Evolutionary conservation across 371 early-diverging fungal species (phyloP), one percentile per base, ranked within the genome.

Genomic region (Choanephora cucurbitarum): DNA sequence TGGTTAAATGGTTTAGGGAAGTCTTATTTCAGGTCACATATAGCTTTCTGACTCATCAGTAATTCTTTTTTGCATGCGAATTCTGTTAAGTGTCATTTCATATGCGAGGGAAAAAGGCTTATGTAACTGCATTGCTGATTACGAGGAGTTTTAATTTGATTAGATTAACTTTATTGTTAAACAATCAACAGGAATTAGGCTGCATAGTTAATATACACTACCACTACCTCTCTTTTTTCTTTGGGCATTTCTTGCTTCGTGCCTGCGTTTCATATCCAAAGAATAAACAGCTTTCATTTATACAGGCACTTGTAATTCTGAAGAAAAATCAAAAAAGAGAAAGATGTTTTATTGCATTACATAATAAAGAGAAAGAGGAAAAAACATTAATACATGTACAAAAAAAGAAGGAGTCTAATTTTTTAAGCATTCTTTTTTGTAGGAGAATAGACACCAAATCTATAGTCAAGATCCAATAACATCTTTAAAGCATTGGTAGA

Each of bases 401-500:
- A 15, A 40, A 18, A 15, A 49, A 1, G 49, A 49, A 22, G 28
- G 19, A 21, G 7, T 49, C 22, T 49, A 44, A 32, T 47, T 28
- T 28, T 28, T 28, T 28, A 28, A 28, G 28, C 28, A 28, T 28
- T 28, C 28, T 28, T 49, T 42, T 58, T 63, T 49, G 57, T 54
- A 32, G 52, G 39, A 13, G 59, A 57, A 52, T 72, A 73, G 24
- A 75, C 79, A 55, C 82, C 82, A 60, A 82, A 82, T 77, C 79
- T 72, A 66, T 80, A 75, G 58, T 80, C 82, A 47, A 82, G 66
- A 57, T 82, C 87, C 59, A 85, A 56, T 45, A 85, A 57, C 73
- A 85, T 83, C 65, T 85, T 86, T 58, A 86, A 74, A 3, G 83
- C 87, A 52, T 86, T 85, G 58, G 81, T 79, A 40, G 82, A 81